Evolutionary conservation across 2,329 filamentous ascomycete species (phyloP), one percentile per base, ranked within the genome.

Genomic region (Corinectria fuckeliana): DNA sequence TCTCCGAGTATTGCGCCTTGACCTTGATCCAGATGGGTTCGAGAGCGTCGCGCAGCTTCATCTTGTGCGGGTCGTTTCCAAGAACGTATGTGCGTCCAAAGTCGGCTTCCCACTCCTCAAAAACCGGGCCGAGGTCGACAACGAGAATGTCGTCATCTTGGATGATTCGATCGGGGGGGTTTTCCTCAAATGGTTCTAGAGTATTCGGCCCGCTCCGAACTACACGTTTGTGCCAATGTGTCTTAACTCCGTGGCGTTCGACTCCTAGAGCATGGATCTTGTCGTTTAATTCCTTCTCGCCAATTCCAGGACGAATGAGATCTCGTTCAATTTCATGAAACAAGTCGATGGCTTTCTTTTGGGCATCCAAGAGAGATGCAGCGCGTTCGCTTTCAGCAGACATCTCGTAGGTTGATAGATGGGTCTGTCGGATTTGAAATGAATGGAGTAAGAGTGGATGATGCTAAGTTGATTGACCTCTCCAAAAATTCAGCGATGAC

Each of bases 141-240:
- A 81, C 77, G 2, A 85, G 69, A 48, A 85, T 84, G 55, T 85
- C 82, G 51, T 82, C 80, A 3, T 70, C 65, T 59, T 79, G 63
- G 47, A 85, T 78, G 28, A 77, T 68, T 4, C 81, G 79, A 61
- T 83, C 80, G 0, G 81, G 79, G 0, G 81, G 80, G 64, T 82
- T 82, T 3, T 82, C 81, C 4, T 72, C 69, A 54, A 81, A 84
- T 0, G 81, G 81, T 1, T 69, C 60, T 4, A 84, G 62, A 0
- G 81, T 84, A 67, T 85, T 82, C 4, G 79, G 77, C 0, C 81
- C 82, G 60, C 78, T 81, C 7, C 82, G 73, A 30, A 84, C 74
- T 1, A 83, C 76, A 5, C 81, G 77, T 65, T 83, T 84, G 69
- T 84, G 82, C 82, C 82, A 84, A 60, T 84, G 80, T 2, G 78